These are phyloP conservation scores for Nitzschia sp. DNA, from an alignment of 108 stramenopile species.

Conservation along the genomic window DNA sequence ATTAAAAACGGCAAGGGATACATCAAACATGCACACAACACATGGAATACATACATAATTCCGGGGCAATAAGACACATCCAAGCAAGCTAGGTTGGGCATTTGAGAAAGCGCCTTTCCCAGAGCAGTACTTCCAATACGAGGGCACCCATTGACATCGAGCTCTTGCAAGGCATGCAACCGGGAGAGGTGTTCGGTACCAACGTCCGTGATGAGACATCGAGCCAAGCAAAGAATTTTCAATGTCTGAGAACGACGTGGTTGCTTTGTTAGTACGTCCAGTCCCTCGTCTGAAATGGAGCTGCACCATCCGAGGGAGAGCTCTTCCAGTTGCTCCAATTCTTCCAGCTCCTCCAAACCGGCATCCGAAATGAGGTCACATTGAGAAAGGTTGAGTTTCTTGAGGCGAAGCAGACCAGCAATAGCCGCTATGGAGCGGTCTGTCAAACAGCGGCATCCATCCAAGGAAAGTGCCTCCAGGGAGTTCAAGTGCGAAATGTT, in stretches of 20 bases:
- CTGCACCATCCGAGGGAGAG: slow-evolving; percentile 85
- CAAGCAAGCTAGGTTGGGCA: slow-evolving; percentile 45
- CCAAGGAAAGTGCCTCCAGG: slow-evolving; percentile 56
- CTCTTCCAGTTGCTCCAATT: slow-evolving; percentile 60
- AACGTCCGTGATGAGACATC: slow-evolving; percentile 63
- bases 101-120: slow-evolving; percentile 48
- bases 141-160: slow-evolving; percentile 80
- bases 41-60: slow-evolving; percentile 60
- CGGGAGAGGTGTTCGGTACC: slow-evolving; percentile 50
- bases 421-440: slow-evolving; percentile 65
- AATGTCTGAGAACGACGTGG: slow-evolving; percentile 44
- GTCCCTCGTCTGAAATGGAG: slow-evolving; percentile 56
- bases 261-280: slow-evolving; percentile 56
- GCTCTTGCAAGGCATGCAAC: slow-evolving; percentile 51
- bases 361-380: slow-evolving; percentile 81
- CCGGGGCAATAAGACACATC: slow-evolving; percentile 78
- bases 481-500: slow-evolving; percentile 67
- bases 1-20: slow-evolving; percentile 3
- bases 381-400: slow-evolving; percentile 70
- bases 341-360: slow-evolving; percentile 54
- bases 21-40: too few species aligned
- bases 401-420: slow-evolving; percentile 41
- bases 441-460: slow-evolving; percentile 83
- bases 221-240: slow-evolving; percentile 61
- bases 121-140: slow-evolving; percentile 58